Base-by-base conservation (phyloP, 371 early-diverging fungal genomes). In the Apophysomyces trapeziformis region DNA sequence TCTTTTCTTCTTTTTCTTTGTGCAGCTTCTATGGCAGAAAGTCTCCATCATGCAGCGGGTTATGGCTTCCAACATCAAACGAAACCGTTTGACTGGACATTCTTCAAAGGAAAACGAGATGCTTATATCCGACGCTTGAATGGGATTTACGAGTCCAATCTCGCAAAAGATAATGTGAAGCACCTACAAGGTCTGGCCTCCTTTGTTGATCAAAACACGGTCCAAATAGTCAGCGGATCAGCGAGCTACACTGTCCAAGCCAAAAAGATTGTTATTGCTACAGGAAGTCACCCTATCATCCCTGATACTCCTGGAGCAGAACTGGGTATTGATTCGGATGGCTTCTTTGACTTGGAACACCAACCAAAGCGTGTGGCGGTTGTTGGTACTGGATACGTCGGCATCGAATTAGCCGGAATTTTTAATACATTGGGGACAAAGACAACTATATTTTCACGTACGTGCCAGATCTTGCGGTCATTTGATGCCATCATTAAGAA, bases 381-480 rank as follows among this genome's bases (percentile, higher is more conserved):
- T 37, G 89, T 94, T 16, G 95, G 92, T 21, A 86, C 92, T 3
- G 94, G 93, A 1, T 83, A 98, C 76, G 98, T 99, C 73, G 98
- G 95, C 41, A 77, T 98, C 47, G 99, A 99, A 75, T 79, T 98
- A 14, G 97, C 98, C 5, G 96, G 97, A 26, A 92, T 99, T 63
- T 95, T 99, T 78, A 83, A 91, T 62, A 77, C 90, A 21, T 82
- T 95, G 18, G 97, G 96, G 7, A 77, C 93, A 3, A 83, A 96
- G 32, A 92, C 92, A 35, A 89, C 87, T 41, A 79, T 98, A 35
- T 89, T 95, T 69, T 91, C 93, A 14, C 91, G 99, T 60, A 86
- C 95, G 37, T 71, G 81, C 65, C 85, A 90, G 58, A 92, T 98
- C 63, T 84, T 99, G 60, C 87, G 96, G 54, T 74, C 88, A 26